Base-by-base conservation (phyloP, 2,329 filamentous ascomycete species). In the Boeremia exigua region DNA sequence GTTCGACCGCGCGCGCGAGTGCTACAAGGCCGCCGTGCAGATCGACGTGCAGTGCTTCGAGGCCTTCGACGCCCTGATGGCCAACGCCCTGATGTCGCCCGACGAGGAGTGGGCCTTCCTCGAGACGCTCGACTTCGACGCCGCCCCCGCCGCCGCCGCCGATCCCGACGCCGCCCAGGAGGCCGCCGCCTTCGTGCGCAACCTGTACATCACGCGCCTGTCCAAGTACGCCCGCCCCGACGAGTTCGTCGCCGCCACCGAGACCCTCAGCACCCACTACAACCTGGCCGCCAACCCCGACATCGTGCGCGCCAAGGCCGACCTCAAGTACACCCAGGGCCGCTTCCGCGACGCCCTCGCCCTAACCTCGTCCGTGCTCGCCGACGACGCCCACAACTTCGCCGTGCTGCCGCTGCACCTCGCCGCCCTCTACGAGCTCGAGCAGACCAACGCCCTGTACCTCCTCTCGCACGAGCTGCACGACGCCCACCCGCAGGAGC, bases 31-130 rank as follows among this genome's bases (percentile, higher is more conserved):
- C 68, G 95, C 95, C 2, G 92, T 98, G 40, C 87, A 91, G 59
- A 97, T 99, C 70, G 95, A 99, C 72, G 93, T 98, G 3, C 93
- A 96, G 75, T 99, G 95, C 77, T 98, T 96, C 72, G 95, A 99
- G 77, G 95, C 95, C 0, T 98, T 99, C 71, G 93, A 97, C 68
- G 93, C 98, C 79, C 84, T 99, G 51, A 97, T 98, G 88, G 92
- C 92, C 78, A 99, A 99, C 78, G 91, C 91, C 17, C 83, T 99
- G 59, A 90, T 99, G 86, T 86, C 86, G 19, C 92, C 93, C 0
- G 88, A 91, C 32, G 93, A 97, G 75, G 93, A 97, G 73, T 91
- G 94, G 84, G 85, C 88, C 45, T 96, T 97, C 60, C 83, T 97
- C 38, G 89, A 95, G 63, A 91, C 90, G 47, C 83, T 97, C 19